Evolutionary conservation across 768 basidiomycete genomes (phyloP), one percentile per base, ranked within the genome.

Genomic region (Leccinum fibrillosum): DNA sequence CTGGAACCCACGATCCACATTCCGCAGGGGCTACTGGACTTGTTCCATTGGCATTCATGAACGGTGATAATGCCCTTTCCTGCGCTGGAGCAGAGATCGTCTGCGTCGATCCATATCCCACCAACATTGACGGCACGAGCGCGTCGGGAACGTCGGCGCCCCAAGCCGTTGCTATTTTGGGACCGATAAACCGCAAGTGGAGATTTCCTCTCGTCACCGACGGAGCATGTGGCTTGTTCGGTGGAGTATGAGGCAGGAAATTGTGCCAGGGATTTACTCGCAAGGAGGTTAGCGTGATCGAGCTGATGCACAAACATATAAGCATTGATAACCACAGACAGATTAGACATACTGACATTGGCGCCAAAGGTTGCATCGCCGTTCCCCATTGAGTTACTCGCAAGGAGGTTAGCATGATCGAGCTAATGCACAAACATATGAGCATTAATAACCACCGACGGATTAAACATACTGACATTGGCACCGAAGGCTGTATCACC

Each of bases 1-100:
- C 23, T 53, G 11, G 51, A 44, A 19, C 47, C 55, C n/a, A 57
- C 9, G 17, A 57, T 49, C 59, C 47, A 57, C 47, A 57, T 57
- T 11, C 30, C 56, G 9, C 55, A 60, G 6, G 55, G 55, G 12
- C 9, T 12, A 10, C 39, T 28, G n/a, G 47, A 21, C 49, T n/a
- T 30, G n/a, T n/a, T 47, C 59, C 52, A 57, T 13, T 49, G 37
- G 10, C 60, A 54, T 47, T 58, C 17, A 11, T 58, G 44, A 13
- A 54, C 49, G 30, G 32, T 25, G 48, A 61, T 44, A 7, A 7
- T 26, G 25, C 28, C 25, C 10, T 32, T 17, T 1, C 10, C 15
- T 15, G 26, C 23, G 15, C 10, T 34, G 13, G 30, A 28, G 34
- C 1, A 30, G 49, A 56, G 25, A 34, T 56, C 55, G 1, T 39